These are phyloP conservation scores for Hamamelis virginiana DNA, from an alignment of 164 flowering plant species.

Conservation along the genomic window DNA sequence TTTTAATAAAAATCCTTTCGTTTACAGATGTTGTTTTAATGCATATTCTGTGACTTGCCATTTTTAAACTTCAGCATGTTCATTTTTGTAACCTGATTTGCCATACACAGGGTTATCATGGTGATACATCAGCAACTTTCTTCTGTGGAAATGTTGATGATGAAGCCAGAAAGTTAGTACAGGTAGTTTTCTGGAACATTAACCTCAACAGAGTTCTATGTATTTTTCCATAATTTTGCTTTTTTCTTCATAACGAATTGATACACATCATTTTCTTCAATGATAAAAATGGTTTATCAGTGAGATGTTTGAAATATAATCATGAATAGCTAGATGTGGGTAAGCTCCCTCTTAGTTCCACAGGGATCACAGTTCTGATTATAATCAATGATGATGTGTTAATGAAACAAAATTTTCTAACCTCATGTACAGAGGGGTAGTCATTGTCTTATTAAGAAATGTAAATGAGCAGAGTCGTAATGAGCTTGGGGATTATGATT, in stretches of 20 bases:
- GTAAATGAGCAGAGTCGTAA: neutral
- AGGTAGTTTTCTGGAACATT: constrained; percentile 42
- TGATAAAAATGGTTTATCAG: too few relatives aligned
- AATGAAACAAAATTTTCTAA: too few relatives aligned
- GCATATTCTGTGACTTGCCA: neutral
- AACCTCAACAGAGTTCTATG: neutral
- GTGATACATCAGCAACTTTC: constrained; percentile 96
- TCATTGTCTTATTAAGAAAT: neutral
- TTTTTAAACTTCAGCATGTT: neutral
- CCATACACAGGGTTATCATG: constrained; percentile 81
- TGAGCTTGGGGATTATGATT: neutral
- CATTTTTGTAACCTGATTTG: constrained; percentile 9
- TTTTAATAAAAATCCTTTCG: neutral
- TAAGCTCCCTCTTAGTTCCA: too few relatives aligned
- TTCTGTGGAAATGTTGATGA: constrained; percentile 89
- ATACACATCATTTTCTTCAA: too few relatives aligned
- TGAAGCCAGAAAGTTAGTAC: constrained; percentile 69
- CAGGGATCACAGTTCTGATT: too few relatives aligned
- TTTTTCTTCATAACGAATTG: neutral
- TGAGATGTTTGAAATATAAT: too few relatives aligned
- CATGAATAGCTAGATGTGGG: too few relatives aligned
- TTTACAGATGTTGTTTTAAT: neutral
- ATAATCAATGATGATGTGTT: too few relatives aligned
- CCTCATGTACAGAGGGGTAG: neutral
- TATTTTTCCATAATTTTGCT: neutral